Evolutionary conservation across 164 flowering plant species (phyloP).

Genomic region (Piper betle): DNA sequence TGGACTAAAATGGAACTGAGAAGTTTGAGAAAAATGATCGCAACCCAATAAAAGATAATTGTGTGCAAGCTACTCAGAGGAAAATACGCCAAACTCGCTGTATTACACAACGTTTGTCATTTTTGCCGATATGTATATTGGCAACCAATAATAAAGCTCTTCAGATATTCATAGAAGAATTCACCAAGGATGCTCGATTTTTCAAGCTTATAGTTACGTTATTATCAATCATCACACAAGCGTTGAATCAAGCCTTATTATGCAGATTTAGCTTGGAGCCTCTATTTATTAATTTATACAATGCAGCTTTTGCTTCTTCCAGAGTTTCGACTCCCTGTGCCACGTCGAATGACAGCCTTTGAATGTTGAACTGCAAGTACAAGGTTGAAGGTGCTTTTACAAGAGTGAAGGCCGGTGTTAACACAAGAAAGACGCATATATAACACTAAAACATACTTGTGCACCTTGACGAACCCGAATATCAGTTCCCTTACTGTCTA

Average conservation of each 20-base stretch:
- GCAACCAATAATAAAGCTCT: too few species aligned
- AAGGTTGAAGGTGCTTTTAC: not conserved
- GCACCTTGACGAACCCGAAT: constrained; percentile 93
- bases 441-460: constrained; percentile 39
- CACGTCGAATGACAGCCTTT: constrained; percentile 75
- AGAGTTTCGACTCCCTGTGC: constrained; percentile 66
- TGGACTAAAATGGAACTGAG: too few species aligned
- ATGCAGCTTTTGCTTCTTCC: constrained; percentile 84
- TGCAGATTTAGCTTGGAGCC: constrained; percentile 39
- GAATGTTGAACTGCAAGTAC: constrained; percentile 69
- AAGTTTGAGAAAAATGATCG: too few species aligned
- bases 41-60: too few species aligned
- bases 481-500: constrained; percentile 90
- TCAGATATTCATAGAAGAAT: too few species aligned
- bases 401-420: not conserved
- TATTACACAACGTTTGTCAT: too few species aligned
- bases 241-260: constrained; percentile 1
- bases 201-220: too few species aligned
- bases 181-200: too few species aligned
- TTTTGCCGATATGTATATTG: too few species aligned
- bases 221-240: too few species aligned
- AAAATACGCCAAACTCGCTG: too few species aligned
- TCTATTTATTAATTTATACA: constrained; percentile 50
- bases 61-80: too few species aligned
- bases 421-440: not conserved